These are phyloP conservation scores for Neurospora pannonica DNA, from an alignment of 495 filamentous ascomycete species.

Conservation along the genomic window DNA sequence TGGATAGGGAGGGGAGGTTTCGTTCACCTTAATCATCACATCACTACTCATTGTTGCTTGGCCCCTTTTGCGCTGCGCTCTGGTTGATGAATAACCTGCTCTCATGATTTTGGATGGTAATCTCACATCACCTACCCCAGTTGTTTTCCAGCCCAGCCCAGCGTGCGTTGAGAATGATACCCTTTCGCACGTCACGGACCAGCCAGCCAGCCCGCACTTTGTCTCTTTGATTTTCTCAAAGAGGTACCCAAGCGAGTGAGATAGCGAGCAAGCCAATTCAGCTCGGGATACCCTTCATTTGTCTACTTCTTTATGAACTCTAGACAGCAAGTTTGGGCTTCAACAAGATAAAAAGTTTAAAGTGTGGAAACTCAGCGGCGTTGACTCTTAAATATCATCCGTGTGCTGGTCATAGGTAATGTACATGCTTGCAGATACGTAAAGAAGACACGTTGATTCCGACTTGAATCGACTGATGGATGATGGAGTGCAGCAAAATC, in stretches of 20 bases:
- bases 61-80: not conserved
- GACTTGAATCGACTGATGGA: not conserved
- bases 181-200: not conserved
- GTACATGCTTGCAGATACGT: too few relatives aligned
- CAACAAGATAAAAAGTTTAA: too few relatives aligned
- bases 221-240: not conserved
- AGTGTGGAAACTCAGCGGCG: too few relatives aligned
- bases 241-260: not conserved
- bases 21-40: not conserved
- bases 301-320: too few relatives aligned
- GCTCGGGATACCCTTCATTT: not conserved
- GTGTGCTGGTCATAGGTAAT: not conserved
- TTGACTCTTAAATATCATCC: too few relatives aligned
- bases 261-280: not conserved
- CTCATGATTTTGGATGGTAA: too few relatives aligned
- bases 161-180: not conserved
- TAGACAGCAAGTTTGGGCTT: too few relatives aligned
- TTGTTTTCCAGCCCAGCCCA: too few relatives aligned
- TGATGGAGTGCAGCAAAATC: too few relatives aligned
- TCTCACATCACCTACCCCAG: too few relatives aligned
- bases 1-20: not conserved
- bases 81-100: too few relatives aligned
- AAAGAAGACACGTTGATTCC: too few relatives aligned
- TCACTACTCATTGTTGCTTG: not conserved
- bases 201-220: not conserved